Evolutionary conservation across 305 asterid species (phyloP), one percentile per base, ranked within the genome.

Genomic region (Fraxinus baroniana): DNA sequence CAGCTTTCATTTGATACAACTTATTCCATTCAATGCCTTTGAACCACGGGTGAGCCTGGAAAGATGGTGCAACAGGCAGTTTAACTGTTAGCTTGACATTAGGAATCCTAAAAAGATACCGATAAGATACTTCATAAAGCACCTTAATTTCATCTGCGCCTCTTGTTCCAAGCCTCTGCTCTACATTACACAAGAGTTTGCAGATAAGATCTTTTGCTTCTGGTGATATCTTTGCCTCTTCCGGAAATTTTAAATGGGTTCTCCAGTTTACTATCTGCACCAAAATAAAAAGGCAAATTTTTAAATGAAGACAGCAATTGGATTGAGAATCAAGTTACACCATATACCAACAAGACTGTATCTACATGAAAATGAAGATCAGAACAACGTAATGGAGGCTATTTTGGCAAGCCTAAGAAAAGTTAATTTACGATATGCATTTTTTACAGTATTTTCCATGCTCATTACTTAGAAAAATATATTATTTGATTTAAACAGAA

Each of bases 11-110:
- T 80, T 92, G 93, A 86, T 94, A 94, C 88, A 94, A 85, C 85
- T 84, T 91, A 72, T 90, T 89, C 97, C 98, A 94, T 80, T 91
- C 96, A 62, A 87, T 79, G 78, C 95, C 93, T 85, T 82, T 88
- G 89, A 94, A 94, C 97, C 97, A 94, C n/a, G 93, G 93, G 87
- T 94, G 98, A 84, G 94, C 93, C 98, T 94, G 89, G 80, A 86
- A 85, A 70, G 82, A 85, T 35, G 78, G 74, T 18, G 82, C 44
- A 82, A 76, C 71, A 83, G 73, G 76, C 81, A 82, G 81, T 28
- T 66, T 36, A n/a, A 36, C 37, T 52, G 79, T 57, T 71, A 62
- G 71, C 80, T 80, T 76, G 10, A 44, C 32, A 66, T n/a, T 55
- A 37, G 24, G 49, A 79, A 60, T 36, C 80, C 28, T 77, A 5